Evolutionary conservation across 352 stramenopile species (phyloP).

Genomic region (Plasmopara muralis): DNA sequence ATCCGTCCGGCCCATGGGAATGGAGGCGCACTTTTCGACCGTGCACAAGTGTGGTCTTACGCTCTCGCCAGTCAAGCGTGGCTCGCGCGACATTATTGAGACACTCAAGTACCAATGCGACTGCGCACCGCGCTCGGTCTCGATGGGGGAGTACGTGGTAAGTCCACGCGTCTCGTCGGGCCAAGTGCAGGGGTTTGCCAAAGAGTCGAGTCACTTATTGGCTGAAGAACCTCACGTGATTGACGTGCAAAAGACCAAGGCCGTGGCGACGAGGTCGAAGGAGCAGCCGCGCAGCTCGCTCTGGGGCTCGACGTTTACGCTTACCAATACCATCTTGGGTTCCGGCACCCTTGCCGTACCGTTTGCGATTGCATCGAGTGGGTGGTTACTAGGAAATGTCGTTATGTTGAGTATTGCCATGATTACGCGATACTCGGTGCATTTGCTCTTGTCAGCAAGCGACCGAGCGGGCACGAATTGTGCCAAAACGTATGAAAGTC

Average conservation of each 20-base stretch:
- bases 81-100: conserved; percentile 46
- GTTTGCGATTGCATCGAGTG: conserved; percentile 65
- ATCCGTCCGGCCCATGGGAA: conserved; percentile 8
- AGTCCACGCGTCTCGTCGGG: conserved; percentile 29
- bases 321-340: conserved; percentile 73
- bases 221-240: too few relatives aligned
- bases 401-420: conserved; percentile 70
- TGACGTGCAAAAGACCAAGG: too few relatives aligned
- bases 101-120: conserved; percentile 59
- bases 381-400: conserved; percentile 55
- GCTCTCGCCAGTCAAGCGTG: conserved; percentile 30
- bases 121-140: conserved; percentile 44
- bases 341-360: conserved; percentile 67
- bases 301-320: conserved; percentile 60
- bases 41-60: conserved; percentile 35
- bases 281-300: conserved; percentile 39
- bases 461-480: conserved; percentile 49
- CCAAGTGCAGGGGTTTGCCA: conserved; percentile 7
- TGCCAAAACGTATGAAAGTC: conserved; percentile 68
- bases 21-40: conserved; percentile 17
- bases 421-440: conserved; percentile 70
- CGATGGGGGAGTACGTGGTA: conserved; percentile 76
- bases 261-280: neutral
- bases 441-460: conserved; percentile 55
- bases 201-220: too few relatives aligned